Conservation (phyloP, 2,329 filamentous ascomycete genomes). For the Teratosphaeria pseudoeucalypti region DNA sequence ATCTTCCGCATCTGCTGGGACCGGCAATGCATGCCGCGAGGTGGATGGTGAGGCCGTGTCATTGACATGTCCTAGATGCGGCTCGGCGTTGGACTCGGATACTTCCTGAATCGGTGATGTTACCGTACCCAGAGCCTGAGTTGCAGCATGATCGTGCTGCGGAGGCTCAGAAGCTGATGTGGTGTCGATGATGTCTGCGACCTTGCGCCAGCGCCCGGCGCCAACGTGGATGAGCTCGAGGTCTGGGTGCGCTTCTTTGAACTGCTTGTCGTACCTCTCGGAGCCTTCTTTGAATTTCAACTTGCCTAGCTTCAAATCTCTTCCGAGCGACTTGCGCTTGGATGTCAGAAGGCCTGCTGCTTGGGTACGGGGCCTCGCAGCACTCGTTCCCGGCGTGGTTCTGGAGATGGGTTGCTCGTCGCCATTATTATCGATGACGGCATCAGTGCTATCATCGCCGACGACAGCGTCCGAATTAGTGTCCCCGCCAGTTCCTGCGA, state of each 20-base stretch:
- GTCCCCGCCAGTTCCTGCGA: background rate
- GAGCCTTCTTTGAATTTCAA: background rate
- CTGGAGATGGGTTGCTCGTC: background rate
- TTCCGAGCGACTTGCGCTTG: background rate
- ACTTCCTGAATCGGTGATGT: background rate
- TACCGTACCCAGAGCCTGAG: background rate
- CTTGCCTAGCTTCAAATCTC: background rate
- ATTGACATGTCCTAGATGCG: background rate
- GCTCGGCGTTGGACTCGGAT: background rate
- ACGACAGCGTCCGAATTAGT: background rate
- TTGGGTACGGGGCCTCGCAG: background rate
- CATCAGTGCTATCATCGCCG: background rate
- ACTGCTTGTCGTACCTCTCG: conserved; percentile 1
- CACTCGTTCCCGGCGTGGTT: background rate
- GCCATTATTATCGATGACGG: background rate
- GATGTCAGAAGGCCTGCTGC: background rate
- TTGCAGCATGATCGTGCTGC: background rate
- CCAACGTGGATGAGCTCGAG: conserved; percentile 3
- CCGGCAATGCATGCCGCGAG: background rate
- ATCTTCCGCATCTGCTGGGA: background rate
- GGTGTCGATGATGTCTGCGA: background rate
- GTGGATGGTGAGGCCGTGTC: background rate
- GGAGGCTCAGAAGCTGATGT: background rate
- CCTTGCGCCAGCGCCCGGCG: background rate
- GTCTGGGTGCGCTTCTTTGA: conserved; percentile 2